Conservation (phyloP, 352 stramenopile genomes). For the Globisporangium spiculum region DNA sequence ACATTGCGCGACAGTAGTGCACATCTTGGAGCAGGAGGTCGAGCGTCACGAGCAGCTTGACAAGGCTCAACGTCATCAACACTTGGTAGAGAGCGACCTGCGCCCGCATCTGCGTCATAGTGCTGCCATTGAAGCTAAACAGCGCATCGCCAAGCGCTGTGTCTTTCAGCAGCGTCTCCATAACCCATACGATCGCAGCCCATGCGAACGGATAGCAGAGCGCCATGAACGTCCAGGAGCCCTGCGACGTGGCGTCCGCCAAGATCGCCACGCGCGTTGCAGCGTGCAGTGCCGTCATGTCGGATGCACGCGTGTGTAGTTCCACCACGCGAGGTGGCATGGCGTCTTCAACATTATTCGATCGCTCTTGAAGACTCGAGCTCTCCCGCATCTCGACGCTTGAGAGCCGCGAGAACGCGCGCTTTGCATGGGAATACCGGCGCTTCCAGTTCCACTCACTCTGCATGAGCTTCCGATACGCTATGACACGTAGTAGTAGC, state of each 20-base stretch:
- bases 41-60: slow-evolving; percentile 42
- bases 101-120: slow-evolving; percentile 29
- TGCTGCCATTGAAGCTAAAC: slow-evolving; percentile 7
- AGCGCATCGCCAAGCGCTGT: slow-evolving; percentile 20
- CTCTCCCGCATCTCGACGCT: slow-evolving; percentile 4
- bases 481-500: slow-evolving; percentile 36
- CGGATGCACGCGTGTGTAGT: background rate
- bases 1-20: slow-evolving; percentile 24
- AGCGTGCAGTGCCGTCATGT: background rate
- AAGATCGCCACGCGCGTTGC: slow-evolving; percentile 20
- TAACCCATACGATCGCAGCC: slow-evolving; percentile 17
- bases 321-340: background rate
- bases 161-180: slow-evolving; percentile 12
- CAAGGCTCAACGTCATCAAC: slow-evolving; percentile 35
- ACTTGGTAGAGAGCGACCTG: slow-evolving; percentile 32
- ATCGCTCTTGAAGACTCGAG: background rate
- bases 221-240: slow-evolving; percentile 58
- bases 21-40: slow-evolving; percentile 45
- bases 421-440: slow-evolving; percentile 28
- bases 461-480: slow-evolving; percentile 36
- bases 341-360: background rate
- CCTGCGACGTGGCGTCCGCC: slow-evolving; percentile 29
- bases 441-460: slow-evolving; percentile 46
- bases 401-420: slow-evolving; percentile 29
- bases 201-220: slow-evolving; percentile 36